Evolutionary conservation across 331 rosid species (phyloP).

Genomic region (Stylosanthes scabra): DNA sequence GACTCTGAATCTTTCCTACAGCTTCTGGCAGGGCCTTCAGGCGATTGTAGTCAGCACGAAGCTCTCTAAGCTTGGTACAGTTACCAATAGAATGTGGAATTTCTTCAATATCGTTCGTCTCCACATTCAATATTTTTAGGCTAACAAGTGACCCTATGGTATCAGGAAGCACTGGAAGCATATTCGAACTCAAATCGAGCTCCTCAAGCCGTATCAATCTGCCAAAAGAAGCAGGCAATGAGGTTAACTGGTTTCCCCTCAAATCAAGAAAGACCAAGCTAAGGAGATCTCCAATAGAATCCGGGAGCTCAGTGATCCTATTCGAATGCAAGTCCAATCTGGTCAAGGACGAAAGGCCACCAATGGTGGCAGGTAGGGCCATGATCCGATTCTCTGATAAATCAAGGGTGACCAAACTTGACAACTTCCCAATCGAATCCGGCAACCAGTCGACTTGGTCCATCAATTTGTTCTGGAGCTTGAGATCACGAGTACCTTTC

Average conservation of each 20-base stretch:
- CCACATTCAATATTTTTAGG: conserved; percentile 69
- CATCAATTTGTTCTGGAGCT: conserved; percentile 69
- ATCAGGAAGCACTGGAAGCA: conserved; percentile 69
- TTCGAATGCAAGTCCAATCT: conserved; percentile 85
- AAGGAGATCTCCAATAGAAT: conserved; percentile 68
- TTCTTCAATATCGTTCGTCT: conserved; percentile 85
- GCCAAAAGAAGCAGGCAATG: conserved; percentile 74
- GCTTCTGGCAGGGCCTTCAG: conserved; percentile 95
- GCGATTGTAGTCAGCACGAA: conserved; percentile 73
- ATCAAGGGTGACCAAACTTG: conserved; percentile 73
- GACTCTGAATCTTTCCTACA: conserved; percentile 77
- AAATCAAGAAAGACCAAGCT: conserved; percentile 67
- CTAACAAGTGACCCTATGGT: conserved; percentile 70
- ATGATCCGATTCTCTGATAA: conserved; percentile 78
- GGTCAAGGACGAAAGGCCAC: conserved; percentile 73
- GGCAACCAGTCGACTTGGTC: conserved; percentile 91
- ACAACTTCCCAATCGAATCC: conserved; percentile 81
- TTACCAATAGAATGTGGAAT: conserved; percentile 80
- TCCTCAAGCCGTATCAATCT: conserved; percentile 73
- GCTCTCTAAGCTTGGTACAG: conserved; percentile 76
- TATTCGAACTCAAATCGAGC: conserved; percentile 84
- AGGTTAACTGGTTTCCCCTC: conserved; percentile 63
- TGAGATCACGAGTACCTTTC: conserved; percentile 70
- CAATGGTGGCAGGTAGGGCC: conserved; percentile 74
- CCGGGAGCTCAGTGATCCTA: conserved; percentile 67